Base-by-base conservation (phyloP, 495 filamentous ascomycete genomes). In the Trichodelitschia bisporula region DNA sequence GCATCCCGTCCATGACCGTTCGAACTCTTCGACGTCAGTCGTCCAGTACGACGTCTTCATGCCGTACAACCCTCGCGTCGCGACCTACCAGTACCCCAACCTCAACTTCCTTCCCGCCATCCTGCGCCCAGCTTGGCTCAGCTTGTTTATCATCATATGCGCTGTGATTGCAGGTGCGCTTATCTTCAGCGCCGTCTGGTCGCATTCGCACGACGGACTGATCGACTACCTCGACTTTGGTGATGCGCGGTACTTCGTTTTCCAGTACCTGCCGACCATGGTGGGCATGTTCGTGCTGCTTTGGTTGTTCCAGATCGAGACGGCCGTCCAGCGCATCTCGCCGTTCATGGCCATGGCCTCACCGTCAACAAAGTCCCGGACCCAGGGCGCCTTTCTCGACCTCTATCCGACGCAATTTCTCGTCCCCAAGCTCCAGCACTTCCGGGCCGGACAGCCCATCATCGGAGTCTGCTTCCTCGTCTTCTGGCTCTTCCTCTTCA, bases 261-360 rank as follows among this genome's bases (percentile, higher is more conserved):
- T 89, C 45, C 62, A 77, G 35, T 79, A 82, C 42, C 46, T 92
- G 4, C 82, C 82, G 3, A 77, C 77, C 34, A 53, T 89, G 1
- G 36, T 86, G n/a, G 77, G 68, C 2, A 62, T 64, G 1, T 37
- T 69, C n/a, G 50, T 90, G 11, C 51, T 84, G 16, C 44, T 91
- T 8, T 83, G 72, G 57, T 62, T 71, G 0, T 63, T 86, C 38
- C 64, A 71, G 31, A 50, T 91, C 28, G 63, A 82, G 41, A 58
- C 62, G 1, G 72, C 82, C 11, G 57, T 78, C n/a, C 68, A 74
- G 39, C 72, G 82, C 34, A 62, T 72, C 15, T 54, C 76, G 38
- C 80, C 82, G 3, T 89, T 83, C 51, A 63, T 65, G 9, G 60
- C 62, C 9, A 66, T 92, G 63, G 65, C 72, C 12, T 69, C 72